Evolutionary conservation across 305 asterid species (phyloP).

Genomic region (Fraxinus sp.): DNA sequence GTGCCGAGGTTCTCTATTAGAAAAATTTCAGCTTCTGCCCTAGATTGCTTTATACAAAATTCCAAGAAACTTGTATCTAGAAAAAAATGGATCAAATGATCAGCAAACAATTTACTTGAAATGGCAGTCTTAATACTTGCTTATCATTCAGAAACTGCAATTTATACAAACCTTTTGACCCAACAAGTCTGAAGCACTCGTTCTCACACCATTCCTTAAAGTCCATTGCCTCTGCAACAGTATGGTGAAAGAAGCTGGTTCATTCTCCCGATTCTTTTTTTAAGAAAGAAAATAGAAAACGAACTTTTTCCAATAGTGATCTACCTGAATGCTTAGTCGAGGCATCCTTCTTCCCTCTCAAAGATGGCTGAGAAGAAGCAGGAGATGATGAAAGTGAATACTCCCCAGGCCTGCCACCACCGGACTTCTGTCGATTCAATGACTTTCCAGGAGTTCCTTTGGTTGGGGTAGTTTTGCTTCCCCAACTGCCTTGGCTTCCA

Average conservation of each 20-base stretch:
- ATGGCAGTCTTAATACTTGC: neutral
- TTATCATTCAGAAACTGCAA: neutral
- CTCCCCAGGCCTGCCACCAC: constrained; percentile 51
- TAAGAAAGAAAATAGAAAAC: neutral
- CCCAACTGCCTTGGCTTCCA: constrained; percentile 50
- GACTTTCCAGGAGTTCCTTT: constrained; percentile 58
- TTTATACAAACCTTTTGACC: constrained; percentile 56
- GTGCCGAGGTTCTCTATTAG: constrained; percentile 71
- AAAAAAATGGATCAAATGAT: constrained; percentile 19
- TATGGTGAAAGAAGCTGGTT: constrained; percentile 6
- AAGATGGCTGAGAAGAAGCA: constrained; percentile 44
- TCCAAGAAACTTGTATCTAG: constrained; percentile 75
- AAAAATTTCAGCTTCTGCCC: constrained; percentile 77
- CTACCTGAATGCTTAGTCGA: constrained; percentile 67
- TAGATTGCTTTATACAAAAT: constrained; percentile 66
- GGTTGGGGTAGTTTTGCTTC: constrained; percentile 51
- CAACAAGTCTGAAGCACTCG: constrained; percentile 76
- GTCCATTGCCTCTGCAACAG: constrained; percentile 78
- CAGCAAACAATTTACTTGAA: neutral
- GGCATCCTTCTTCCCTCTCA: constrained; percentile 58
- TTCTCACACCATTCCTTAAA: constrained; percentile 94
- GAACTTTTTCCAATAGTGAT: neutral
- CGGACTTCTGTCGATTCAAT: constrained; percentile 59
- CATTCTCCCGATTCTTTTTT: neutral
- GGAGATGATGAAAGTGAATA: constrained; percentile 47